Conservation (phyloP, 2,329 filamentous ascomycete species). For the Phyllosticta capitalensis region DNA sequence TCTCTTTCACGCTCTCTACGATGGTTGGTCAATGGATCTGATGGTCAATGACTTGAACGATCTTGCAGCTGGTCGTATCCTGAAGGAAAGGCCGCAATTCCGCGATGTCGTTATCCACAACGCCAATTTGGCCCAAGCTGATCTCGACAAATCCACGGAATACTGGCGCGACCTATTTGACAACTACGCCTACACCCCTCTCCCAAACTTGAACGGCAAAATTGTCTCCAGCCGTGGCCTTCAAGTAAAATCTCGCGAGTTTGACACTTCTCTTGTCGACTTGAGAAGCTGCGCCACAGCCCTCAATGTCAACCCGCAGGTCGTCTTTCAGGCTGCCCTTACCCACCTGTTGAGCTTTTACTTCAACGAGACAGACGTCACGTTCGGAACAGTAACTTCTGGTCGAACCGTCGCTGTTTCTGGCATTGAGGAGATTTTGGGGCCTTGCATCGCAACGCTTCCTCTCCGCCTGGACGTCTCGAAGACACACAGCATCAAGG, state of each 20-base stretch:
- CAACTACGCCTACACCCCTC: slow-evolving; percentile 42
- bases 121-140: slow-evolving; percentile 17
- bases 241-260: not conserved
- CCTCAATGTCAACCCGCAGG: slow-evolving; percentile 52
- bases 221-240: slow-evolving; percentile 11
- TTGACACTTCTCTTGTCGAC: not conserved
- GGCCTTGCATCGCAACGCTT: slow-evolving; percentile 69
- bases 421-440: slow-evolving; percentile 63
- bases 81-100: slow-evolving; percentile 48
- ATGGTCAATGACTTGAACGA: slow-evolving; percentile 56
- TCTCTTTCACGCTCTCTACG: slow-evolving; percentile 77
- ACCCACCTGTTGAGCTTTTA: slow-evolving; percentile 57
- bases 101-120: slow-evolving; percentile 47
- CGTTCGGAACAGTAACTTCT: slow-evolving; percentile 72
- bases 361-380: slow-evolving; percentile 54
- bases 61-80: slow-evolving; percentile 33
- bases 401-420: slow-evolving; percentile 65
- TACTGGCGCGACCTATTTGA: slow-evolving; percentile 65
- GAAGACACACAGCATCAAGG: slow-evolving; percentile 34
- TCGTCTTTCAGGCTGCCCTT: slow-evolving; percentile 66
- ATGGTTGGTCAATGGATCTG: slow-evolving; percentile 86
- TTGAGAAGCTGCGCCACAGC: slow-evolving; percentile 30
- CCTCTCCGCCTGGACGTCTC: slow-evolving; percentile 58
- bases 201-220: slow-evolving; percentile 50
- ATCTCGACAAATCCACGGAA: slow-evolving; percentile 36